Evolutionary conservation across 805 yeast species (phyloP).

Genomic region (Yarrowia alimentaria): DNA sequence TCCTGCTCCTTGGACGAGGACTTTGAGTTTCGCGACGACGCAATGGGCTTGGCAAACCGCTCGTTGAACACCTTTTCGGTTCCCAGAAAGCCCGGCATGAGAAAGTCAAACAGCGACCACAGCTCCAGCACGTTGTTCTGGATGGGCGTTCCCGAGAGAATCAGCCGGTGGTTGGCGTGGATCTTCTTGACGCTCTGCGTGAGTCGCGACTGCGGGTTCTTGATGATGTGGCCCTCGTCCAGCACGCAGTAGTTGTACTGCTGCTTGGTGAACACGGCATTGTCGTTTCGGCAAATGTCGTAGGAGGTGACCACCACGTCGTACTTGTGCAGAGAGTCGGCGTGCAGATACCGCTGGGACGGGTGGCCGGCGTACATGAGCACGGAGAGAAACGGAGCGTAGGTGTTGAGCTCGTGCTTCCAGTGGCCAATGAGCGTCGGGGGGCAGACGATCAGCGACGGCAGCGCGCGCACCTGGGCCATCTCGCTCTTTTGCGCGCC

Average conservation of each 20-base stretch:
- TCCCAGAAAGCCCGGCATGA: conserved; percentile 98
- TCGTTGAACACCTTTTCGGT: conserved; percentile 92
- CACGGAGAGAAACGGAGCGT: conserved; percentile 81
- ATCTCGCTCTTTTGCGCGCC: conserved; percentile 51
- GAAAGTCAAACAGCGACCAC: conserved; percentile 95
- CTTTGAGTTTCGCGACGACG: conserved; percentile 86
- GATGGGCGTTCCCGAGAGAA: conserved; percentile 95
- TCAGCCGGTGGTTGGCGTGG: conserved; percentile 82
- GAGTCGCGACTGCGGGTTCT: conserved; percentile 83
- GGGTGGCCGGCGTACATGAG: conserved; percentile 95
- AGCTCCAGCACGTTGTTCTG: conserved; percentile 94
- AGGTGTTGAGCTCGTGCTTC: conserved; percentile 91
- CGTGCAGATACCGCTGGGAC: conserved; percentile 56
- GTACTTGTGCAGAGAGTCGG: conserved; percentile 51
- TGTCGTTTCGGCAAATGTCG: conserved; percentile 94
- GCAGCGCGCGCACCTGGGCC: conserved; percentile 68
- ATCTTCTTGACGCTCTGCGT: conserved; percentile 83
- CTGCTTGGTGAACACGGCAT: conserved; percentile 54
- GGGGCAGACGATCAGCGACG: conserved; percentile 89
- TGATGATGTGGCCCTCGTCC: conserved; percentile 97
- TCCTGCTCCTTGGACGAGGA: conserved; percentile 93
- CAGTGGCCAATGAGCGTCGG: conserved; percentile 98
- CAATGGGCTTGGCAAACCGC: conserved; percentile 95
- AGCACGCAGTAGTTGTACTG: conserved; percentile 92
- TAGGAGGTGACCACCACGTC: conserved; percentile 93